A percentile compares a stretch with the other conserved stretches of the same genome.
Conservation (phyloP, 345 rosid genomes). For the Anastatica hierochuntica region DNA sequence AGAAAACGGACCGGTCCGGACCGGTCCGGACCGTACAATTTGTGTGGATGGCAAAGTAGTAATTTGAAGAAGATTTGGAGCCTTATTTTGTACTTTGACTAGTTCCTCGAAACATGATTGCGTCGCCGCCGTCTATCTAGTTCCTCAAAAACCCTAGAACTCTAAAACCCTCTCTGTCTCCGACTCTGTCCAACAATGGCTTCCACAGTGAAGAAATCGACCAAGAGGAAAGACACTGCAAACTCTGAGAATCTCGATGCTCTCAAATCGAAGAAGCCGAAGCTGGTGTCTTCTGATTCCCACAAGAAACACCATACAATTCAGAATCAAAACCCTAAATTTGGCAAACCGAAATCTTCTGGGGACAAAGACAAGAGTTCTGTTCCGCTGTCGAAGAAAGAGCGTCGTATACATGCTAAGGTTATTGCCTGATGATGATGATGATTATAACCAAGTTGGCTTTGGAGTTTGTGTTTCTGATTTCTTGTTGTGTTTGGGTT, state of each 20-base stretch:
- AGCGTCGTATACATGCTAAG: slow-evolving; percentile 25
- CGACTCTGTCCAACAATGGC: slow-evolving; percentile 9
- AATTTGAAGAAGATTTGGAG: not conserved
- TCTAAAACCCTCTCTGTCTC: slow-evolving; percentile 9
- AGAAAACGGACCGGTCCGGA: too few relatives aligned
- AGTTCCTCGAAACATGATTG: not conserved
- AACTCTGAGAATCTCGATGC: slow-evolving; percentile 11
- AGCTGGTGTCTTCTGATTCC: slow-evolving; percentile 4
- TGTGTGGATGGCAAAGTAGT: slow-evolving; percentile 8
- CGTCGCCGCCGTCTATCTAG: not conserved
- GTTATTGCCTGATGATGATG: not conserved
- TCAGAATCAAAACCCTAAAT: slow-evolving; percentile 2
- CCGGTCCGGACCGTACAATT: not conserved
- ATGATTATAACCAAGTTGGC: not conserved
- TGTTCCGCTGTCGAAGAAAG: slow-evolving; percentile 15
- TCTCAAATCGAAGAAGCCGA: slow-evolving; percentile 22
- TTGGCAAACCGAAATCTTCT: slow-evolving; percentile 1
- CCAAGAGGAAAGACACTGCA: slow-evolving; percentile 18
- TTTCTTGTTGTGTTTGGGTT: not conserved
- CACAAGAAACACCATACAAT: not conserved
- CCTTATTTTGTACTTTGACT: not conserved
- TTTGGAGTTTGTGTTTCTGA: not conserved
- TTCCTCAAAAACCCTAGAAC: slow-evolving; percentile 22
- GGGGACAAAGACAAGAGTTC: slow-evolving; percentile 6
- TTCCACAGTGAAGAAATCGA: slow-evolving; percentile 16